Evolutionary conservation across 2,329 filamentous ascomycete species (phyloP).

Genomic region (Curvularia eragrostidis): DNA sequence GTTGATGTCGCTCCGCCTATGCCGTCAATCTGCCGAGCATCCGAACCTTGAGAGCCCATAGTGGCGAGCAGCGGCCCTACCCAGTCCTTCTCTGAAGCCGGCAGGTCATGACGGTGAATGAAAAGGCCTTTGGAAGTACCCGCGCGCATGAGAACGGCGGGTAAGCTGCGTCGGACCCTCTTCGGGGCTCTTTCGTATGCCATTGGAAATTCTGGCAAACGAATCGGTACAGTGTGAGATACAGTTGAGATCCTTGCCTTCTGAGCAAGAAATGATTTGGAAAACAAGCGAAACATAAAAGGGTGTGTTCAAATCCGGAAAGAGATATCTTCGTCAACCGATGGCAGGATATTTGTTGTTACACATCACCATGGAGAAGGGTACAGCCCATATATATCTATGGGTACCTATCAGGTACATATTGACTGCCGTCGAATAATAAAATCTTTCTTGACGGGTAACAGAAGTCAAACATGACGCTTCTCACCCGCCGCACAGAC

Average conservation of each 20-base stretch:
- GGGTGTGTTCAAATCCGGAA: neutral
- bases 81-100: constrained; percentile 56
- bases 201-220: constrained; percentile 17
- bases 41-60: constrained; percentile 70
- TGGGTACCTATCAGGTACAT: neutral
- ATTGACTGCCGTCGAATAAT: neutral
- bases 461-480: neutral
- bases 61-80: constrained; percentile 61
- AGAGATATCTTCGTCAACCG: neutral
- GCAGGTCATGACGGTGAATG: constrained; percentile 59
- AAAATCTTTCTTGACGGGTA: neutral
- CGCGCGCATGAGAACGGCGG: constrained; percentile 50
- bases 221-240: constrained; percentile 8
- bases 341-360: neutral
- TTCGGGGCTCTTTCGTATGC: constrained; percentile 18
- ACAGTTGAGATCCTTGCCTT: constrained; percentile 10
- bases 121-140: constrained; percentile 53
- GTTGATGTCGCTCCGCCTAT: constrained; percentile 72
- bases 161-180: constrained; percentile 32
- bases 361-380: neutral
- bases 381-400: neutral
- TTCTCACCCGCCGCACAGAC: too few species aligned
- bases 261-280: neutral
- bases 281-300: constrained; percentile 18
- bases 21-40: constrained; percentile 73